phyloP scores from a whole-genome alignment of 2,329 filamentous ascomycete species.

The Microsporum canis region DNA sequence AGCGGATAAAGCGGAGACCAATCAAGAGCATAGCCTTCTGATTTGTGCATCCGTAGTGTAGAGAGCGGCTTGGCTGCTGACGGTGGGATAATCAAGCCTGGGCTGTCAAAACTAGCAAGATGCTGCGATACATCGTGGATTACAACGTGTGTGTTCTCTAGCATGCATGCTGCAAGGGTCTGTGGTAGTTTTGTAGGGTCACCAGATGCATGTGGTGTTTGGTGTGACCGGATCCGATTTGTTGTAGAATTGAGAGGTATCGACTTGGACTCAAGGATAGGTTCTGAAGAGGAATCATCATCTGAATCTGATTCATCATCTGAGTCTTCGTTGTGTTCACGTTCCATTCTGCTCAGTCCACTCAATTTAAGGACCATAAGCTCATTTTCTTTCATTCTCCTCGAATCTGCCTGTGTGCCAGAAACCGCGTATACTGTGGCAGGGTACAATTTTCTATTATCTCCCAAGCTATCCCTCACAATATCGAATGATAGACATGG shows the following conservation, averaged over 20 bases:
- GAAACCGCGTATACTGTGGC: conserved; percentile 91
- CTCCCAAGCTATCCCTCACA: conserved; percentile 70
- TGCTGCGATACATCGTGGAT: conserved; percentile 93
- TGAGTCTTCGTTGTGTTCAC: conserved; percentile 54
- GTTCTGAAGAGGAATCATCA: conserved; percentile 64
- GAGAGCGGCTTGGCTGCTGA: conserved; percentile 80
- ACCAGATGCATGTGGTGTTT: conserved; percentile 52
- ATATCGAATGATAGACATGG: conserved; percentile 95
- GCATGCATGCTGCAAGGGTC: conserved; percentile 83
- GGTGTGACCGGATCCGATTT: conserved; percentile 83
- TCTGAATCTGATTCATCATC: conserved; percentile 58
- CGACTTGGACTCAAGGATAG: conserved; percentile 82
- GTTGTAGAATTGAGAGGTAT: conserved; percentile 81
- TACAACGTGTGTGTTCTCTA: conserved; percentile 74
- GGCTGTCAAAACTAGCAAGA: conserved; percentile 77
- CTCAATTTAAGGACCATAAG: conserved; percentile 95
- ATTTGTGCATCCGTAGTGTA: conserved; percentile 81
- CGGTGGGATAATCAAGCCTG: conserved; percentile 66
- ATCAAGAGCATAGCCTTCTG: conserved; percentile 92
- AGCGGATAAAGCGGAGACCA: conserved; percentile 76
- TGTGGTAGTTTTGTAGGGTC: conserved; percentile 62
- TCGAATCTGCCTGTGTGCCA: conserved; percentile 78
- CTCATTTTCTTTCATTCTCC: conserved; percentile 72
- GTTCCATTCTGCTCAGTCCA: conserved; percentile 77
- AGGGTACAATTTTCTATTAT: conserved; percentile 84